Base-by-base conservation (phyloP, 2,329 filamentous ascomycete genomes). In the Trichoderma hamatum region DNA sequence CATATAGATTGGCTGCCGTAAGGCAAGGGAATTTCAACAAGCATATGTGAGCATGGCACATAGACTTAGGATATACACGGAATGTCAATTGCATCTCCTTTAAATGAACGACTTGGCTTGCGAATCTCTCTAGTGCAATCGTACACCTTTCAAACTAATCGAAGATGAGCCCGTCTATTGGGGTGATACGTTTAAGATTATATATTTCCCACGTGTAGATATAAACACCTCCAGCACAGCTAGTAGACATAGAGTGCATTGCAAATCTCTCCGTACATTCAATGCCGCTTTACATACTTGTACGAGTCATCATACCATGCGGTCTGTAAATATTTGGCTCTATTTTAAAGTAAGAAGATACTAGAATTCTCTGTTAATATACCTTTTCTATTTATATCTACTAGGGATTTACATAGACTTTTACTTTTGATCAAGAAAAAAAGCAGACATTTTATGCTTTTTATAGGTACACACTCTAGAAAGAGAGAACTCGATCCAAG, bases 1-100 rank as follows among this genome's bases (percentile, higher is more conserved):
- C 1, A 21, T n/a, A 59, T 67, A 67, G 64, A 67, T 39, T 59
- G 64, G 39, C 34, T 56, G 64, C 34, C 64, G 54, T 67, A 67
- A 67, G 64, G 28, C 64, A 34, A 67, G 43, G 62, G 46, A 49
- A 51, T 30, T 32, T 4, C 39, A 16, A 67, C 14, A 21, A 51
- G 54, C 16, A 58, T 32, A 51, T 58, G 30, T 67, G 54, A 59
- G 28, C 64, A 59, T 67, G 54, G 36, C 54, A 51, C 21, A 59
- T 67, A 67, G 64, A 66, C 21, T 28, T n/a, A 21, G 58, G 21
- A 67, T 59, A 67, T 54, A 67, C 21, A 26, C 34, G 39, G 39
- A 21, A 26, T 32, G 11, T 30, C 36, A 51, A 30, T 36, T 26
- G 28, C 21, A 34, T 24, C 9, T 49, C 5, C n/a, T 5, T 24